phyloP scores from a whole-genome alignment of 179 eudicot genomes.

The Beta lomatogona region DNA sequence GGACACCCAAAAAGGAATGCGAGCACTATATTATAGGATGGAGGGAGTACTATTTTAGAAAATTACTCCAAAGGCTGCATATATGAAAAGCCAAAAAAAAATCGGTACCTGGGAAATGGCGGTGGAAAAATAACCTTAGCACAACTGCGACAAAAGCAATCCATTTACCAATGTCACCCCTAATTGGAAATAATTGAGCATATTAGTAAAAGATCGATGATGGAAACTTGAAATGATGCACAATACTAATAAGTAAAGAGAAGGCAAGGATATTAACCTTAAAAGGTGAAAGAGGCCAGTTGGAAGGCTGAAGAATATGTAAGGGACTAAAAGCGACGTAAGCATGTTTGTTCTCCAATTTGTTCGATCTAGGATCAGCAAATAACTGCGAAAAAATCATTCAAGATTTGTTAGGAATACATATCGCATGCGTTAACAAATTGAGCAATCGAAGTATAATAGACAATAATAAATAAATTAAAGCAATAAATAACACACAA shows the following conservation, averaged over 20 bases:
- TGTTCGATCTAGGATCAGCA: constrained; percentile 73
- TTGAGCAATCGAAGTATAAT: too few species aligned
- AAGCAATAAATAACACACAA: too few species aligned
- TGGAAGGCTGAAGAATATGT: constrained; percentile 78
- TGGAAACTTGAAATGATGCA: not conserved
- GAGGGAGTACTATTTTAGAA: too few species aligned
- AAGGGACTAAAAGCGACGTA: constrained; percentile 72
- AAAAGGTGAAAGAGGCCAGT: constrained; percentile 43
- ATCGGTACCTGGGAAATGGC: constrained; percentile 54
- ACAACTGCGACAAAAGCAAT: constrained; percentile 69
- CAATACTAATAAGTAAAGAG: not conserved
- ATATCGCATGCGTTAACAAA: too few species aligned
- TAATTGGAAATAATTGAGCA: constrained; percentile 11
- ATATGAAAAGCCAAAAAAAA: too few species aligned
- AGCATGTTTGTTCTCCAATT: constrained; percentile 83
- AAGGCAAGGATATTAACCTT: constrained; percentile 39
- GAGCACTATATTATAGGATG: too few species aligned
- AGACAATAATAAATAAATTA: too few species aligned
- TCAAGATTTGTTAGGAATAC: too few species aligned
- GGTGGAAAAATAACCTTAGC: constrained; percentile 68
- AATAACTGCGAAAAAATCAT: constrained; percentile 46
- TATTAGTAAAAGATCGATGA: not conserved
- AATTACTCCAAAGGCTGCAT: not conserved
- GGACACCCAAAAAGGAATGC: too few species aligned
- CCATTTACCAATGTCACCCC: constrained; percentile 86